These are phyloP conservation scores for Aspergillus pseudoglaucus DNA, from an alignment of 2,329 filamentous ascomycete genomes.

Conservation along the genomic window DNA sequence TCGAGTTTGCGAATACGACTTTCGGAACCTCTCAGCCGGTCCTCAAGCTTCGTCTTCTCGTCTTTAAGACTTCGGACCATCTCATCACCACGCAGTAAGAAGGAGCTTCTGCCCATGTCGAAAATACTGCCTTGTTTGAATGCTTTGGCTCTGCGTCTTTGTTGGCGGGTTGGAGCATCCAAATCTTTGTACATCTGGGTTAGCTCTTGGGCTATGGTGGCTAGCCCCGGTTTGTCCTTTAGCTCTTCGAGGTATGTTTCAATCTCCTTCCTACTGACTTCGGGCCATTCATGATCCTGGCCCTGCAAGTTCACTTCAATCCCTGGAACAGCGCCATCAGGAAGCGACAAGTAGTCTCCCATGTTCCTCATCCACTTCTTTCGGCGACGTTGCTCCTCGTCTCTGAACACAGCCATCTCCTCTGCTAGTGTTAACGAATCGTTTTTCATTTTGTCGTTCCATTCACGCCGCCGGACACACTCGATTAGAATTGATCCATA, in stretches of 20 bases:
- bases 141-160: constrained; percentile 77
- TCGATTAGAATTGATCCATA: constrained; percentile 88
- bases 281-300: constrained; percentile 74
- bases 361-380: constrained; percentile 87
- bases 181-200: constrained; percentile 71
- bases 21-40: constrained; percentile 71
- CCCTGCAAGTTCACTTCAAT: constrained; percentile 81
- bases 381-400: constrained; percentile 82
- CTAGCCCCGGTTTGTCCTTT: constrained; percentile 58
- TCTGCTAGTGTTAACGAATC: constrained; percentile 85
- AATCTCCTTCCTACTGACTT: constrained; percentile 67
- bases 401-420: constrained; percentile 84
- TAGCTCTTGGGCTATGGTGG: constrained; percentile 63
- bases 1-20: constrained; percentile 87
- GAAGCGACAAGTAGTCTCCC: constrained; percentile 61
- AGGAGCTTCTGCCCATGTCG: constrained; percentile 80
- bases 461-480: constrained; percentile 77
- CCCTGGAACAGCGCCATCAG: constrained; percentile 64
- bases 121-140: constrained; percentile 97
- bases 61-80: constrained; percentile 69
- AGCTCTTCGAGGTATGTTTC: constrained; percentile 65
- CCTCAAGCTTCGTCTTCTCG: constrained; percentile 70
- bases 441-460: constrained; percentile 81
- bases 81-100: constrained; percentile 82
- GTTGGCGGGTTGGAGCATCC: constrained; percentile 74